These are phyloP conservation scores for Cladosporium sp. DNA, from an alignment of 2,329 filamentous ascomycete genomes.

Conservation along the genomic window DNA sequence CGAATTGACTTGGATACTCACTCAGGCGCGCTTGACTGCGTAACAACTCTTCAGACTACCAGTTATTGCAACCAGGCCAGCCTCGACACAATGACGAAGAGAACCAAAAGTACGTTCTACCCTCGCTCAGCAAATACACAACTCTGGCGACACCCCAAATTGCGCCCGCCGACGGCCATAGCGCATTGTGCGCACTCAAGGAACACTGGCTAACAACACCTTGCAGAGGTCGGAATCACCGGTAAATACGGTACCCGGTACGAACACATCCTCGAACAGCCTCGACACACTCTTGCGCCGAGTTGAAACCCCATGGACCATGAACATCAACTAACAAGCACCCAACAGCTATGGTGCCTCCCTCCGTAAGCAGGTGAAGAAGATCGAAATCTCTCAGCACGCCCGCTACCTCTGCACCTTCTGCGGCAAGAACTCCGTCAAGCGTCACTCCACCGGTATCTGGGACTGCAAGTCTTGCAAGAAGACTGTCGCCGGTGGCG, in stretches of 20 bases:
- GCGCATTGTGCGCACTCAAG: slow-evolving; percentile 15
- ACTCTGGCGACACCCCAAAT: neutral
- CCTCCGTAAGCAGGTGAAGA: slow-evolving; percentile 99
- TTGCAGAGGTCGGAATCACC: slow-evolving; percentile 84
- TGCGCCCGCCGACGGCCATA: neutral
- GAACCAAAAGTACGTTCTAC: slow-evolving; percentile 69
- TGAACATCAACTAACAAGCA: slow-evolving; percentile 12
- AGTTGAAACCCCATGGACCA: neutral
- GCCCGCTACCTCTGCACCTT: slow-evolving; percentile 97
- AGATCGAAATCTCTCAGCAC: slow-evolving; percentile 99
- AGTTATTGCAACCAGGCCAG: slow-evolving; percentile 25
- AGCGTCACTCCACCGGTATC: slow-evolving; percentile 86
- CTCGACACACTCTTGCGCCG: slow-evolving; percentile 15
- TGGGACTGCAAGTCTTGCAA: slow-evolving; percentile 96
- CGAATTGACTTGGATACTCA: slow-evolving; percentile 3
- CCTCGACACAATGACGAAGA: slow-evolving; percentile 79
- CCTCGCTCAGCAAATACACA: neutral
- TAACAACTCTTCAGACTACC: slow-evolving; percentile 16
- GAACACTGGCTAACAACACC: slow-evolving; percentile 17
- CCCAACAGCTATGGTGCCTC: slow-evolving; percentile 87
- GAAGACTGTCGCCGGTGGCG: slow-evolving; percentile 91
- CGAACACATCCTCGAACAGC: slow-evolving; percentile 40
- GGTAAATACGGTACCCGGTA: slow-evolving; percentile 98
- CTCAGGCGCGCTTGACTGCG: slow-evolving; percentile 2
- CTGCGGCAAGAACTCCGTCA: slow-evolving; percentile 85